A percentile compares a stretch with the other conserved stretches of the same genome.
These are phyloP conservation scores for Bacidia gigantensis DNA, from an alignment of 495 filamentous ascomycete species.

Conservation along the genomic window DNA sequence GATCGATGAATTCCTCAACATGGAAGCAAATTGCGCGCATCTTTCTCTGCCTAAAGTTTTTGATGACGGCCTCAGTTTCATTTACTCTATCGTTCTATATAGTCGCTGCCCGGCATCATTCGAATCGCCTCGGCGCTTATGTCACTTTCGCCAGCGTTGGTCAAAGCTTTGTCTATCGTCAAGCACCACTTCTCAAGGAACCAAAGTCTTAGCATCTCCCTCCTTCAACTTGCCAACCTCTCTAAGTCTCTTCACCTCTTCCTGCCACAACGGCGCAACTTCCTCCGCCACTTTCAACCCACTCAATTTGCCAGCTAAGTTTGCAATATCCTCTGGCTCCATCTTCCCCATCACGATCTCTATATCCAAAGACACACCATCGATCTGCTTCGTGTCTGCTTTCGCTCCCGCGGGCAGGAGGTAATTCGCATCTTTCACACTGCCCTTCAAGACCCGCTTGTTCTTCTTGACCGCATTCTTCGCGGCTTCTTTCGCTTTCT, in stretches of 20 bases:
- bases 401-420: slow-evolving; percentile 50
- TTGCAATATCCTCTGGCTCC: slow-evolving; percentile 75
- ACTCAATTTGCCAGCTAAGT: slow-evolving; percentile 51
- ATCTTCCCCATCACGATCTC: slow-evolving; percentile 83
- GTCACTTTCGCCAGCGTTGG: no score
- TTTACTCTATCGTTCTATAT: background rate
- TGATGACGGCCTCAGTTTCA: no score
- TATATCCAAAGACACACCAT: slow-evolving; percentile 58
- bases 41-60: no score
- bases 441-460: slow-evolving; percentile 81
- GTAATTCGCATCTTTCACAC: slow-evolving; percentile 96
- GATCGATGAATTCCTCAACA: no score
- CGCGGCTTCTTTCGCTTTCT: slow-evolving; percentile 94
- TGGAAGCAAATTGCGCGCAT: no score
- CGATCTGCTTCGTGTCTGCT: slow-evolving; percentile 58
- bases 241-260: slow-evolving; percentile 59
- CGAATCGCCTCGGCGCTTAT: background rate
- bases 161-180: background rate
- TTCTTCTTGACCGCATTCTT: slow-evolving; percentile 99
- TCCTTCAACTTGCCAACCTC: slow-evolving; percentile 74
- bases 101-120: background rate
- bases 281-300: slow-evolving; percentile 48
- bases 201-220: slow-evolving; percentile 33
- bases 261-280: slow-evolving; percentile 42
- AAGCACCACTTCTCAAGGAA: background rate